Evolutionary conservation across 176 grass and related monocot species (phyloP), one percentile per base, ranked within the genome.

Genomic region (Oropetium thomaeum): DNA sequence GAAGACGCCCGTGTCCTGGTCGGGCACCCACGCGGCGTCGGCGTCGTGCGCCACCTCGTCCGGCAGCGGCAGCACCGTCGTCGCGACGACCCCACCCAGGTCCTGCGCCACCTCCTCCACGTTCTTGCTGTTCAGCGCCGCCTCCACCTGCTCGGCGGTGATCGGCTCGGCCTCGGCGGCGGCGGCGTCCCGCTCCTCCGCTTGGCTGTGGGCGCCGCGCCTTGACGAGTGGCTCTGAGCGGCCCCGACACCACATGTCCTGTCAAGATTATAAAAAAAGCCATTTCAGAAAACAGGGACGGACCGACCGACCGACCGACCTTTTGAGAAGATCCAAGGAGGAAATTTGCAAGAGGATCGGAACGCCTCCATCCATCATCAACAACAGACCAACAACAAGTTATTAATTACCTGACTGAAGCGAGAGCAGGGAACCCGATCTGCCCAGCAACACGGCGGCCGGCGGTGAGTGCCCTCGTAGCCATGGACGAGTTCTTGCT

Each of bases 1-100:
- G 49, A 85, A 85, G 51, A 85, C 83, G 69, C 83, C 83, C 19
- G 83, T 79, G 30, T 79, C 83, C 31, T 85, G 23, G 69, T 85
- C 76, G 40, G 76, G 76, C 69, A 85, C 69, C 83, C 83, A 85
- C 30, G 68, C 75, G 8, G 71, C 67, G 0, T 65, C 57, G 57
- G 47, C 74, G 10, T 78, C 66, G 14, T 16, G 30, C 13, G 40
- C 20, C 2, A 3, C 0, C 12, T 85, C 83, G 3, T 67, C 57
- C 3, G 65, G 38, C 11, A 79, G 5, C 3, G 65, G 38, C 11
- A 79, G 5, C 68, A 85, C 60, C 49, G 66, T 37, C 26, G 28
- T 67, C 2, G 59, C 45, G 29, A 20, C 11, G 5, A 3, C 40
- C 11, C 1, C n/a, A n/a, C n/a, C 58, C 40, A 25, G 10, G 20